Evolutionary conservation across 495 filamentous ascomycete genomes (phyloP), one percentile per base, ranked within the genome.

Genomic region (Penicillium egyptiacum): DNA sequence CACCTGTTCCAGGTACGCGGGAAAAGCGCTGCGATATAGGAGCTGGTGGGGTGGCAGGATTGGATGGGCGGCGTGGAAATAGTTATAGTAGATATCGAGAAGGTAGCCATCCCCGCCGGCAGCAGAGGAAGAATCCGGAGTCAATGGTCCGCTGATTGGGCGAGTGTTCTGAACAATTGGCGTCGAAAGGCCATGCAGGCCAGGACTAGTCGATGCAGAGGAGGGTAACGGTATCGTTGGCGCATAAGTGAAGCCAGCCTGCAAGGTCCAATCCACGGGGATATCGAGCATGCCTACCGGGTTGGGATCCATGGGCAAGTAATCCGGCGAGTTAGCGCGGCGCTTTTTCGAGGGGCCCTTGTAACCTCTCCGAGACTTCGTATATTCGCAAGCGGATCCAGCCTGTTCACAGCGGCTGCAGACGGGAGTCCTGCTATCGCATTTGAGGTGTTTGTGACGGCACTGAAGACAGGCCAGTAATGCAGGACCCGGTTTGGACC

Each of bases 391-490:
- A 12, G 71, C 62, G 19, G 70, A 47, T 16, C 70, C 68, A 1
- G 64, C 64, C 31, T 67, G 53, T 8, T 55, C 56, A 49, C 76
- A 79, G 26, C 76, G 76, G n/a, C 71, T 64, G 61, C 76, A 79
- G 44, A 72, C 41, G 17, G 76, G 76, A 4, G 68, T 75, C 22
- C 62, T 61, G 5, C 75, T 74, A 64, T 79, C 76, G 45, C 76
- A 79, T 61, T 78, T 79, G 54, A 87, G 82, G 61, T 87, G 85
- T 57, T 84, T 80, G 55, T 79, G 74, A 47, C 85, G 83, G 60
- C 84, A 85, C 39, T 70, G 68, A 30, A 85, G 73, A 65, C 82
- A 85, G 28, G 82, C 81, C 54, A 85, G 61, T 12, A 78, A 71
- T 33, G 75, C 78, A 4, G 75, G 76, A 22, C 72, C 68, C 6